Percentiles rank a stretch among this genome's conserved stretches.
Conservation (phyloP, 352 stramenopile species). For the Pythium monospermum region DNA sequence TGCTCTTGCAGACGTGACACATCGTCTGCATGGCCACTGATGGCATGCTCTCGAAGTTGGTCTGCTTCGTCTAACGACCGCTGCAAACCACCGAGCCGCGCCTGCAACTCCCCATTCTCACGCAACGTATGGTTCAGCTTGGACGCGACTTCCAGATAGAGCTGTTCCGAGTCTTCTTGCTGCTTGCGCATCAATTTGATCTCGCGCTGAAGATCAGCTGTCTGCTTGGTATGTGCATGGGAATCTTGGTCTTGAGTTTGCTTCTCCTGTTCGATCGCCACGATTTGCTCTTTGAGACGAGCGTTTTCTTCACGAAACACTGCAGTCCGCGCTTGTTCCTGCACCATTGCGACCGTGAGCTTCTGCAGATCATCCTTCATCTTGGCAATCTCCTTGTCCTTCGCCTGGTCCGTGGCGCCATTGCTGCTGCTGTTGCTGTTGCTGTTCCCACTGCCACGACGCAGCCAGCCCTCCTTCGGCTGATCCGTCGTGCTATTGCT, state of each 20-base stretch:
- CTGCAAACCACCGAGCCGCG: slow-evolving; percentile 11
- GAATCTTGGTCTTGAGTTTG: slow-evolving; percentile 40
- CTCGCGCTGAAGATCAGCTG: slow-evolving; percentile 43
- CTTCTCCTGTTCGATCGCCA: slow-evolving; percentile 36
- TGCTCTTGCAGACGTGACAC: slow-evolving; percentile 10
- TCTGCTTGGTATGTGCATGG: slow-evolving; percentile 8
- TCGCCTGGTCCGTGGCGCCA: slow-evolving; percentile 13
- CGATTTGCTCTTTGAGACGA: slow-evolving; percentile 41
- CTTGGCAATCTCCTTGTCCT: slow-evolving; percentile 29
- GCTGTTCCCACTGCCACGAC: slow-evolving; percentile 13
- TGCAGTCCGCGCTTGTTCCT: slow-evolving; percentile 41
- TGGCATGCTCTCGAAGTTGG: slow-evolving; percentile 3
- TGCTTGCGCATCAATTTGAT: slow-evolving; percentile 37
- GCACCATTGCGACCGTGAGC: slow-evolving; percentile 19
- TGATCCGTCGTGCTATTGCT: slow-evolving; percentile 4
- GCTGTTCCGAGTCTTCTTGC: slow-evolving; percentile 50
- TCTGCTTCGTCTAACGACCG: slow-evolving; percentile 9
- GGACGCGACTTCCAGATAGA: slow-evolving; percentile 54
- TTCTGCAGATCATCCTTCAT: slow-evolving; percentile 31
- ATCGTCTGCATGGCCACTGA: slow-evolving; percentile 1
- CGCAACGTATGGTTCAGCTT: slow-evolving; percentile 53
- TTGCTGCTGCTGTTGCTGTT: not conserved
- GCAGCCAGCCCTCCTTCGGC: slow-evolving; percentile 26
- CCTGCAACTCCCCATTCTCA: slow-evolving; percentile 28
- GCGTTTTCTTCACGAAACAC: slow-evolving; percentile 60